phyloP scores from a whole-genome alignment of 108 stramenopile species.

The Cyclotella sp. region DNA sequence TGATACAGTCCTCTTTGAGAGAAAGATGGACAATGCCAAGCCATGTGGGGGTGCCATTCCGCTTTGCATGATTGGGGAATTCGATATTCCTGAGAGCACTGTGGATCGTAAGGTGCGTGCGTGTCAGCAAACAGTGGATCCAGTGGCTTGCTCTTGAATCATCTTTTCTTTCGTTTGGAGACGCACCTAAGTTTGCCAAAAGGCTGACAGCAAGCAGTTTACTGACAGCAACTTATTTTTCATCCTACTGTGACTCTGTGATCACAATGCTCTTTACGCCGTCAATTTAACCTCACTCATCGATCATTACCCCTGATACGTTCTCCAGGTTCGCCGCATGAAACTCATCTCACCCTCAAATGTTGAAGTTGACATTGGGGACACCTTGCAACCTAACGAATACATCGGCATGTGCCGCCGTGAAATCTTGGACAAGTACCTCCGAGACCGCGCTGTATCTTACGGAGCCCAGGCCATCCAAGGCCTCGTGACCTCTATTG shows the following conservation, averaged over 20 bases:
- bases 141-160: not conserved
- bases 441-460: conserved; percentile 95
- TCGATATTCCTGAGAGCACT: conserved; percentile 93
- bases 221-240: too few relatives aligned
- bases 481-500: conserved; percentile 94
- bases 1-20: conserved; percentile 94
- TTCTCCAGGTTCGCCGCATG: conserved; percentile 90
- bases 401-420: conserved; percentile 99
- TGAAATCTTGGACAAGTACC: conserved; percentile 96
- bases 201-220: too few relatives aligned
- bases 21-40: conserved; percentile 99
- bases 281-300: not conserved
- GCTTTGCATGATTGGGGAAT: conserved; percentile 98
- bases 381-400: conserved; percentile 95
- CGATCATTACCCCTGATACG: not conserved
- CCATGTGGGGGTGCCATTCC: conserved; percentile 99
- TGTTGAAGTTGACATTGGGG: conserved; percentile 97
- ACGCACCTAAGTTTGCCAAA: too few relatives aligned
- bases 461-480: conserved; percentile 93
- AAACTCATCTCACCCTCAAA: conserved; percentile 97
- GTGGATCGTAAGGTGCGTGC: conserved; percentile 95
- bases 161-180: not conserved
- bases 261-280: too few relatives aligned
- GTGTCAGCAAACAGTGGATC: too few relatives aligned
- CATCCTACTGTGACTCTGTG: too few relatives aligned